Percentiles rank a stretch among this genome's conserved stretches.
phyloP scores from a whole-genome alignment of 495 filamentous ascomycete genomes.

The Xylaria flabelliformis region DNA sequence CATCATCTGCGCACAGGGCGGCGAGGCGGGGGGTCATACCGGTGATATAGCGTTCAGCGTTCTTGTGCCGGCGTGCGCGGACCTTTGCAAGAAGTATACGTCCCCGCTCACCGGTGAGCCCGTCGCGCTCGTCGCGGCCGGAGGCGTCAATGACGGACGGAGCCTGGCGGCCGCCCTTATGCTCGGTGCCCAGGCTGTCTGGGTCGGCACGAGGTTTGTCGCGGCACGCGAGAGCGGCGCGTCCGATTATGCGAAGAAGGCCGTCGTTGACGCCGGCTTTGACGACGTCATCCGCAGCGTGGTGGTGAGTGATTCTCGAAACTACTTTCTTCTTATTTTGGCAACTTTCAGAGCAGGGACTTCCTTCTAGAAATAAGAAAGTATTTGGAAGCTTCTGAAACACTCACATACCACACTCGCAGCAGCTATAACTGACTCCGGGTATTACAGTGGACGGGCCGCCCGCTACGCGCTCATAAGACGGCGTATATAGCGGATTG shows the following conservation, averaged over 20 bases:
- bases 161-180: conserved; percentile 85
- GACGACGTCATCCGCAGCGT: conserved; percentile 91
- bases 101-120: conserved; percentile 82
- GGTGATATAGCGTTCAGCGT: conserved; percentile 67
- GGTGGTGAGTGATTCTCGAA: conserved; percentile 51
- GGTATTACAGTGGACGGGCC: conserved; percentile 72
- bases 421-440: no score
- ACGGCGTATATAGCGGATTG: conserved; percentile 91
- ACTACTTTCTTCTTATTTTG: no score
- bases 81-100: conserved; percentile 72
- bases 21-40: conserved; percentile 71
- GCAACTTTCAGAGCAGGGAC: no score
- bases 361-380: no score
- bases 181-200: conserved; percentile 87
- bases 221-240: conserved; percentile 90
- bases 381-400: no score
- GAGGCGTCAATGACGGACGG: conserved; percentile 90
- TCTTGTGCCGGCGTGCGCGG: conserved; percentile 77
- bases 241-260: conserved; percentile 89
- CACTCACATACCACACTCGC: no score
- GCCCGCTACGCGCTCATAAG: conserved; percentile 86
- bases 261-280: conserved; percentile 84
- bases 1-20: conserved; percentile 73
- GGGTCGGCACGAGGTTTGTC: conserved; percentile 94
- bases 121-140: conserved; percentile 91